These are phyloP conservation scores for Clathrospora elynae DNA, from an alignment of 2,329 filamentous ascomycete species.

Conservation along the genomic window DNA sequence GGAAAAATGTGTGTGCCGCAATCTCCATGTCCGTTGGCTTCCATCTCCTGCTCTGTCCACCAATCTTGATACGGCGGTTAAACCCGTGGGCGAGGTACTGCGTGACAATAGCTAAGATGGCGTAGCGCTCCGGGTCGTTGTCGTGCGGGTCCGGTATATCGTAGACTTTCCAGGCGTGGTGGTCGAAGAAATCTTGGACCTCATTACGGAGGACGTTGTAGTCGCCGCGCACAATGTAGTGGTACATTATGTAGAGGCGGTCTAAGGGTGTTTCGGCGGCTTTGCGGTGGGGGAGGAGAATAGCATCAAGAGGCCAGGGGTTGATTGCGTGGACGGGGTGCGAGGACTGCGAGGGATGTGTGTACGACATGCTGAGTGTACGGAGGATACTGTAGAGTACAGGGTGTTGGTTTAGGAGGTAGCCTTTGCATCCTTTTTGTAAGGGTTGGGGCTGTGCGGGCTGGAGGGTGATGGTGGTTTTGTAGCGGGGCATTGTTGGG, in stretches of 20 bases:
- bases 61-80: slow-evolving; percentile 1
- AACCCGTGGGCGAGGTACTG: slow-evolving; percentile 1
- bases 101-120: not conserved
- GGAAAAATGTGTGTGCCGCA: not conserved
- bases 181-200: slow-evolving; percentile 6
- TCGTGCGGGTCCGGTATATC: slow-evolving; percentile 1
- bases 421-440: not conserved
- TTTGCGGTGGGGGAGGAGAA: not conserved
- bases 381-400: slow-evolving; percentile 1
- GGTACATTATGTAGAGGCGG: slow-evolving; percentile 6
- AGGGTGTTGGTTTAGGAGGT: slow-evolving; percentile 2
- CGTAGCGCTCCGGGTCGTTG: slow-evolving; percentile 1
- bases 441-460: not conserved
- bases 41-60: not conserved
- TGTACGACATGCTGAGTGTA: slow-evolving; percentile 1
- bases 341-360: slow-evolving; percentile 1
- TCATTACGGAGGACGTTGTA: slow-evolving; percentile 3
- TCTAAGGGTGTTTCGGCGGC: slow-evolving; percentile 1
- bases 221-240: slow-evolving; percentile 2
- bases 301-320: slow-evolving; percentile 3
- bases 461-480: not conserved
- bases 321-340: slow-evolving; percentile 1
- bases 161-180: slow-evolving; percentile 1
- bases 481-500: not conserved
- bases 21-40: slow-evolving; percentile 1